These are phyloP conservation scores for Suhomyces pyralidae DNA, from an alignment of 805 yeast species.

Conservation along the genomic window DNA sequence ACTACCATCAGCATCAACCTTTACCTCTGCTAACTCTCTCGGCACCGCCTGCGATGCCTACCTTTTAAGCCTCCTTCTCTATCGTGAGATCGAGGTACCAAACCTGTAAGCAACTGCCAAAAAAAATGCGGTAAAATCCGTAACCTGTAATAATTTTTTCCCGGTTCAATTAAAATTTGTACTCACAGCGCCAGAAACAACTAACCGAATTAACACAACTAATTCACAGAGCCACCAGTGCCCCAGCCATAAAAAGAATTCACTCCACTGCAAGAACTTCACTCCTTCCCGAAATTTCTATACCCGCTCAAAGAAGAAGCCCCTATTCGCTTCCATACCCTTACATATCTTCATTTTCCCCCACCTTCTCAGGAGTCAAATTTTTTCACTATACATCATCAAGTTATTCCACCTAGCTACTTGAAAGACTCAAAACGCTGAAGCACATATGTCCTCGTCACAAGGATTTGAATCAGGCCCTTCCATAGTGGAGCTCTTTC, in stretches of 20 bases:
- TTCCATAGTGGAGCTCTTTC: slow-evolving; percentile 39
- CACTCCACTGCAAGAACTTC: too few relatives aligned
- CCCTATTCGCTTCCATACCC: not conserved
- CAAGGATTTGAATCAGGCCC: slow-evolving; percentile 22
- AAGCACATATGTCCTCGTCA: slow-evolving; percentile 5
- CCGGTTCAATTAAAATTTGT: not conserved
- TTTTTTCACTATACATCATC: not conserved
- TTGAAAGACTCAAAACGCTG: not conserved
- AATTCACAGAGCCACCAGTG: not conserved
- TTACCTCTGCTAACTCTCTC: not conserved
- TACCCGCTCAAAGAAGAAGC: not conserved
- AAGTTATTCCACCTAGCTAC: not conserved
- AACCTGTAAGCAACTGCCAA: not conserved
- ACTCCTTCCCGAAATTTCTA: not conserved
- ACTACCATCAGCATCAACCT: not conserved
- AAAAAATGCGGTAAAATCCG: not conserved
- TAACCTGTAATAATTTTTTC: not conserved
- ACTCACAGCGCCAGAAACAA: not conserved
- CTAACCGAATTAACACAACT: not conserved
- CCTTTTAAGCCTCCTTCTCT: not conserved
- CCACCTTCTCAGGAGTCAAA: not conserved
- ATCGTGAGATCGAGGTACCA: not conserved
- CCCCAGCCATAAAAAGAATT: not conserved
- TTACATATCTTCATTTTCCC: not conserved
- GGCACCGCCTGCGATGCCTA: not conserved